Conservation (phyloP, 73 alveolate species). For the Paramecium bursaria region DNA sequence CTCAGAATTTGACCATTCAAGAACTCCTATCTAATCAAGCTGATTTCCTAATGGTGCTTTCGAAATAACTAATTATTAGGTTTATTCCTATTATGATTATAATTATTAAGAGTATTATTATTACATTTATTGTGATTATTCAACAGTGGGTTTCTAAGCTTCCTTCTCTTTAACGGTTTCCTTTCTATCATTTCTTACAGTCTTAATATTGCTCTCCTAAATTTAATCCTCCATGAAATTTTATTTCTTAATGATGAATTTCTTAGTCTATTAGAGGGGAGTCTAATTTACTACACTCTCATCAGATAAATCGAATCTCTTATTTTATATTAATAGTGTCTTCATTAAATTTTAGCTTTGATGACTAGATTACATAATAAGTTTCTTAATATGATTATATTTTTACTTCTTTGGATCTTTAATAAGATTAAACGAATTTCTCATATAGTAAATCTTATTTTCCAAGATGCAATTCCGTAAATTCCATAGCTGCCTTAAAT, state of each 20-base stretch:
- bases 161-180: neutral
- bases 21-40: neutral
- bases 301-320: conserved; percentile 18
- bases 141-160: neutral
- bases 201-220: conserved; percentile 25
- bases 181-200: conserved; percentile 23
- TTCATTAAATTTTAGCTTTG: neutral
- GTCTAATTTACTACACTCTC: neutral
- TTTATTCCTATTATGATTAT: neutral
- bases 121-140: neutral
- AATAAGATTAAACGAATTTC: neutral
- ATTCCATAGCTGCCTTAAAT: conserved; percentile 15
- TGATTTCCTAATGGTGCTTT: neutral
- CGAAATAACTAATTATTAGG: neutral
- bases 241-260: neutral
- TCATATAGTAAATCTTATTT: conserved; percentile 11
- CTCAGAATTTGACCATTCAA: conserved; percentile 56
- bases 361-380: neutral
- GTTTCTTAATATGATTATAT: too few relatives aligned
- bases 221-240: conserved; percentile 14
- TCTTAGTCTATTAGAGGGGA: conserved; percentile 6
- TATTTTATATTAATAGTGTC: conserved; percentile 19
- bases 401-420: neutral
- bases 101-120: neutral
- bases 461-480: conserved; percentile 12